Percentiles rank a stretch among this genome's conserved stretches.
These are phyloP conservation scores for Fusarium zealandicum DNA, from an alignment of 2,329 filamentous ascomycete genomes.

Conservation along the genomic window DNA sequence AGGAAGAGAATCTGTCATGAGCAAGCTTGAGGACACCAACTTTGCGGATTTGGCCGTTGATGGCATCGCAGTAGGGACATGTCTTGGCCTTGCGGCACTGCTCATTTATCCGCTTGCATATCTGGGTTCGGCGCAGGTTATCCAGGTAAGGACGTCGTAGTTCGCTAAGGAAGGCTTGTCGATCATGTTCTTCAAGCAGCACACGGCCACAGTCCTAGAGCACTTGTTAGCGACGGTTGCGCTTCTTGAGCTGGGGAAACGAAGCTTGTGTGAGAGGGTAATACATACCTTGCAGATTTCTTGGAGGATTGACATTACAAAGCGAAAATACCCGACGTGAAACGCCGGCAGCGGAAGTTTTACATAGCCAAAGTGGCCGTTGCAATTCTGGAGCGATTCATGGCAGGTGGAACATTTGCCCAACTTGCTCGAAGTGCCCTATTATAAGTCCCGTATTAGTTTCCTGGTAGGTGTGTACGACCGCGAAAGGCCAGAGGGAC, in stretches of 20 bases:
- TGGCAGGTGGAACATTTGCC: slow-evolving; percentile 84
- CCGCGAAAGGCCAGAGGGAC: no score
- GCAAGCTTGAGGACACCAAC: slow-evolving; percentile 90
- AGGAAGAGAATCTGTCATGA: slow-evolving; percentile 90
- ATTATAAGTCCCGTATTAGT: not conserved
- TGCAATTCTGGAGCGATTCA: slow-evolving; percentile 81
- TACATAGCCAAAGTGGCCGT: slow-evolving; percentile 95
- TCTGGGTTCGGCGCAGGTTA: slow-evolving; percentile 81
- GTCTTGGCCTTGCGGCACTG: slow-evolving; percentile 86
- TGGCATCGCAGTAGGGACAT: slow-evolving; percentile 80
- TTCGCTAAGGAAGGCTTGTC: slow-evolving; percentile 78
- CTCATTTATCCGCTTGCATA: slow-evolving; percentile 87
- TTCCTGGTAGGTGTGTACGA: no score
- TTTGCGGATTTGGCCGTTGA: slow-evolving; percentile 94
- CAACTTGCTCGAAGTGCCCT: slow-evolving; percentile 85
- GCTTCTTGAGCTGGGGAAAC: no score
- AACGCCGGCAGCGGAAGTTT: slow-evolving; percentile 90
- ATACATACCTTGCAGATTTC: slow-evolving; percentile 82
- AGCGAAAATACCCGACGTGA: slow-evolving; percentile 94
- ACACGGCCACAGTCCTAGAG: slow-evolving; percentile 86
- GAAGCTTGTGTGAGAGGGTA: no score
- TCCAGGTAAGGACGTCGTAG: slow-evolving; percentile 84
- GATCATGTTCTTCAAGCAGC: slow-evolving; percentile 80
- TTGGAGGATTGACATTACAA: slow-evolving; percentile 89
- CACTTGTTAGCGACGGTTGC: no score